Conservation (phyloP, 2,329 filamentous ascomycete genomes). For the Magnaporthiopsis rhizophila region DNA sequence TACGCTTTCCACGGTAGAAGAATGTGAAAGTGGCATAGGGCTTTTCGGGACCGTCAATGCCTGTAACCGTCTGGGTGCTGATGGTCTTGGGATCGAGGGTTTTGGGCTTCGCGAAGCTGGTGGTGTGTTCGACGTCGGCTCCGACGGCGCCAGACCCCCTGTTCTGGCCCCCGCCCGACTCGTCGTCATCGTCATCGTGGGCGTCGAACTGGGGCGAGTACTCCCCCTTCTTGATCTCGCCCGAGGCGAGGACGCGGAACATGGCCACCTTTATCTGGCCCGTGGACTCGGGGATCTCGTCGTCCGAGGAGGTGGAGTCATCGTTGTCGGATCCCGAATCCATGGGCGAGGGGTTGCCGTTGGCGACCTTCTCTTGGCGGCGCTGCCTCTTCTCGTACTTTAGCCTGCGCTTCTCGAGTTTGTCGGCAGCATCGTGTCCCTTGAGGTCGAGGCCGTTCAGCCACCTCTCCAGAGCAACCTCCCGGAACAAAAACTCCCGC, state of each 20-base stretch:
- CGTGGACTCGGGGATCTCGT: slow-evolving; percentile 86
- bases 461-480: slow-evolving; percentile 94
- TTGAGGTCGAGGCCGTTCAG: slow-evolving; percentile 93
- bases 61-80: slow-evolving; percentile 97
- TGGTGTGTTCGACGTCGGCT: slow-evolving; percentile 89
- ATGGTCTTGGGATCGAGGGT: slow-evolving; percentile 93
- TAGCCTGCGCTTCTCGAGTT: slow-evolving; percentile 78
- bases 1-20: slow-evolving; percentile 91
- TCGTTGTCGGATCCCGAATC: slow-evolving; percentile 62
- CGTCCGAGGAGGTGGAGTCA: slow-evolving; percentile 64
- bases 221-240: slow-evolving; percentile 95
- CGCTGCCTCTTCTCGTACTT: slow-evolving; percentile 65
- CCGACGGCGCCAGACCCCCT: slow-evolving; percentile 51
- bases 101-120: slow-evolving; percentile 95
- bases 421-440: slow-evolving; percentile 82
- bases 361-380: slow-evolving; percentile 40
- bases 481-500: slow-evolving; percentile 92
- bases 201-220: slow-evolving; percentile 97
- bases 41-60: slow-evolving; percentile 90
- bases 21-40: slow-evolving; percentile 97
- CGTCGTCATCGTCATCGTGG: slow-evolving; percentile 83
- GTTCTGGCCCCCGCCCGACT: slow-evolving; percentile 35
- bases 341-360: slow-evolving; percentile 49
- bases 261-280: slow-evolving; percentile 98
- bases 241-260: slow-evolving; percentile 89